A percentile compares a stretch with the other conserved stretches of the same genome.
These are phyloP conservation scores for Xylaria sp. DNA, from an alignment of 2,329 filamentous ascomycete species.

Conservation along the genomic window DNA sequence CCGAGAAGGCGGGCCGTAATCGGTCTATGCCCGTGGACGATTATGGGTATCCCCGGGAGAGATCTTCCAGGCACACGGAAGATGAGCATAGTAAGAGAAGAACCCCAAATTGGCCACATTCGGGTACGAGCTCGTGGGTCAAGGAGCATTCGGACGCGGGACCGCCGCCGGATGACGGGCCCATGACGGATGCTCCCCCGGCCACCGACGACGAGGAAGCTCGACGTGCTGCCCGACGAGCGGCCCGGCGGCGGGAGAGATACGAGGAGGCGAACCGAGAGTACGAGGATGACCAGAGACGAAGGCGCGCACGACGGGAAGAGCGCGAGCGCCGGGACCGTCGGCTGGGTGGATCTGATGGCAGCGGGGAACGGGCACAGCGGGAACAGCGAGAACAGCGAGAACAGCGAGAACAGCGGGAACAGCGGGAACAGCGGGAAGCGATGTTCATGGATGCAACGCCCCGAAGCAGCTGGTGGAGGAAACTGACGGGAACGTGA, in stretches of 20 bases:
- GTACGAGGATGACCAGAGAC: slow-evolving; percentile 51
- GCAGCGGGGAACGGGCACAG: slow-evolving; percentile 45
- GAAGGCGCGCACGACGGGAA: slow-evolving; percentile 52
- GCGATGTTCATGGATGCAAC: slow-evolving; percentile 52
- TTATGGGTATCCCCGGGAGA: slow-evolving; percentile 50
- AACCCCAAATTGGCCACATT: slow-evolving; percentile 62
- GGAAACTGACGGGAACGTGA: slow-evolving; percentile 54
- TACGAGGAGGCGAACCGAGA: slow-evolving; percentile 44
- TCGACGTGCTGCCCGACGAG: slow-evolving; percentile 56
- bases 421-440: slow-evolving; percentile 47
- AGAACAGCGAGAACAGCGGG: slow-evolving; percentile 49
- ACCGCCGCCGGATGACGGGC: slow-evolving; percentile 57
- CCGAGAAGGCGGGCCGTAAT: slow-evolving; percentile 48
- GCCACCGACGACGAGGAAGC: slow-evolving; percentile 54
- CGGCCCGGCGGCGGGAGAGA: slow-evolving; percentile 48
- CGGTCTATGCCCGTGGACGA: slow-evolving; percentile 52
- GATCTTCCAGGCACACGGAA: slow-evolving; percentile 44
- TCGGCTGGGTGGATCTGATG: slow-evolving; percentile 42
- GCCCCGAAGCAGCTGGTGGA: slow-evolving; percentile 65
- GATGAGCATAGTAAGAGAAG: slow-evolving; percentile 40
- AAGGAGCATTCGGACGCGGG: slow-evolving; percentile 68
- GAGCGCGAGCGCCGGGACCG: slow-evolving; percentile 47
- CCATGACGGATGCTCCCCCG: slow-evolving; percentile 44
- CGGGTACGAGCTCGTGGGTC: slow-evolving; percentile 69
- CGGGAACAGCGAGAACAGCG: slow-evolving; percentile 50